Conservation (phyloP, 345 rosid genomes). For the Citrus unshiu region DNA sequence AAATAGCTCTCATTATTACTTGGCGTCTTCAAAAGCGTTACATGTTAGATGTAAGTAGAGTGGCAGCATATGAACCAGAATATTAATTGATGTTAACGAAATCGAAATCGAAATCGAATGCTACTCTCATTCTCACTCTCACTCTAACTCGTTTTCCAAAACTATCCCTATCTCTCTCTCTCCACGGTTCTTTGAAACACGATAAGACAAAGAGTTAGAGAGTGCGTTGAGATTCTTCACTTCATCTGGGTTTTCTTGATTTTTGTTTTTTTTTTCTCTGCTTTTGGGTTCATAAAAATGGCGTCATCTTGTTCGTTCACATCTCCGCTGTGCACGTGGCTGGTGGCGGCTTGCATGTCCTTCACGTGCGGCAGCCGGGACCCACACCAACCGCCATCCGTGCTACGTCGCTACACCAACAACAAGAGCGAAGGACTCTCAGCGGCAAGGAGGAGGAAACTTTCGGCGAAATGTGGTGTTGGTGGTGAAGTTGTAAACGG, state of each 20-base stretch:
- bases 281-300: conserved; percentile 11
- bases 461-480: conserved; percentile 32
- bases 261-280: neutral
- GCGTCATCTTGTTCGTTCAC: conserved; percentile 45
- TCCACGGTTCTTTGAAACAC: neutral
- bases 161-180: too few species aligned
- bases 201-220: neutral
- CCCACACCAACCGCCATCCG: conserved; percentile 18
- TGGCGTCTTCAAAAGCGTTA: too few species aligned
- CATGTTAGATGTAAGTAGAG: too few species aligned
- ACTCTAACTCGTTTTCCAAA: neutral
- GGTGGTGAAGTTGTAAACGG: conserved; percentile 8
- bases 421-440: conserved; percentile 9
- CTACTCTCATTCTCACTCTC: too few species aligned
- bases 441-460: conserved; percentile 43
- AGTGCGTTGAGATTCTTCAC: neutral
- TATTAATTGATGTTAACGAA: too few species aligned
- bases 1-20: too few species aligned
- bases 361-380: conserved; percentile 40
- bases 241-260: conserved; percentile 1
- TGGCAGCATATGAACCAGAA: too few species aligned
- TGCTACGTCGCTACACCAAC: conserved; percentile 14
- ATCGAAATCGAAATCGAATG: too few species aligned
- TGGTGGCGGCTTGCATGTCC: conserved; percentile 86
- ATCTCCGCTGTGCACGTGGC: conserved; percentile 85